Evolutionary conservation across 257 asterid species (phyloP), one percentile per base, ranked within the genome.

Genomic region (Lantana camara): DNA sequence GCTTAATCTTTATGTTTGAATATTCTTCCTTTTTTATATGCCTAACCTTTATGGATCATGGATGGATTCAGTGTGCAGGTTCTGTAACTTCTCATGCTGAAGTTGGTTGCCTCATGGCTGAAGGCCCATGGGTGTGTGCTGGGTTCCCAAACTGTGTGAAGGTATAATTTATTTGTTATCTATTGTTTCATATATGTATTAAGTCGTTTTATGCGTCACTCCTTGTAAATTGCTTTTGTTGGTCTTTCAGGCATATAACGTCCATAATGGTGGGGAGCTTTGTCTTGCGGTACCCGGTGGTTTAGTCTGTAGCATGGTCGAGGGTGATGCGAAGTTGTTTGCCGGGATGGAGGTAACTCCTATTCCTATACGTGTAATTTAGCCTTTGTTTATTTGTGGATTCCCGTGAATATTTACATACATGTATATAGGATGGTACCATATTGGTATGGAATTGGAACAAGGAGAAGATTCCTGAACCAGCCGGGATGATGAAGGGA

Each of bases 51-150:
- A 4, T 58, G n/a, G n/a, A n/a, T n/a, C n/a, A n/a, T n/a, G n/a
- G n/a, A n/a, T n/a, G 23, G 8, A 27, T 57, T 49, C 77, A 76
- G 85, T 70, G 79, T 54, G 72, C 58, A 57, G 75, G 59, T 32
- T 22, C 45, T 34, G 76, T 69, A 24, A 20, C 11, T 49, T 38
- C 73, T 5, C 70, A 47, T 19, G 64, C 73, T 71, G 81, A 77
- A 61, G 74, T 80, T 8, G 74, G 81, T 14, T 86, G 79, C 72
- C 45, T 86, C 73, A 50, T 75, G 9, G 67, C 69, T 55, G 83
- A 86, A 82, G 92, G 88, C 42, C 77, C 79, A 22, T 82, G 88
- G 88, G 35, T 86, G 20, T 86, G 80, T 72, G 87, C 65, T 32
- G 95, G 96, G 51, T 48, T 76, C 58, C 64, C 68, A 0, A 79